phyloP scores from a whole-genome alignment of 371 early-diverging fungal species.

The Neoconidiobolus thromboides region DNA sequence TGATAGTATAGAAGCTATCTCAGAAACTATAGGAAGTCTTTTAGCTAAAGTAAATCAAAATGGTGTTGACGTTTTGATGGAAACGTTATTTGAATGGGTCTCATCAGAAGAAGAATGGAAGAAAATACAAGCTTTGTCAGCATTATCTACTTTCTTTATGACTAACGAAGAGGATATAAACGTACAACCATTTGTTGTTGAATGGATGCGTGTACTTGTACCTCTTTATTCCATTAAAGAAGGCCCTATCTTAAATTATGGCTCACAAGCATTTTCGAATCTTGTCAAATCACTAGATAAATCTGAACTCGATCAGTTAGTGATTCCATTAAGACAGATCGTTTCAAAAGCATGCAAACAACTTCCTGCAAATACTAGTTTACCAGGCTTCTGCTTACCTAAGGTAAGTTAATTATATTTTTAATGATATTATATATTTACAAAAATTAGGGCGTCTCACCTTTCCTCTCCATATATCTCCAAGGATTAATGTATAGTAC shows the following conservation, averaged over 20 bases:
- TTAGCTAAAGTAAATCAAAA: slow-evolving; percentile 51
- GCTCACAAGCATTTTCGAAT: slow-evolving; percentile 62
- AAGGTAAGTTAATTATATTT: slow-evolving; percentile 34
- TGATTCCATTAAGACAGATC: slow-evolving; percentile 45
- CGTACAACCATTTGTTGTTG: slow-evolving; percentile 45
- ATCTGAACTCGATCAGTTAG: slow-evolving; percentile 68
- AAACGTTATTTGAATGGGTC: slow-evolving; percentile 42
- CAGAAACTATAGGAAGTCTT: slow-evolving; percentile 39
- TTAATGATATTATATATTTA: too few relatives aligned
- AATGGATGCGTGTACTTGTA: slow-evolving; percentile 66
- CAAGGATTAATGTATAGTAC: slow-evolving; percentile 86
- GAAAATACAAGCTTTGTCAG: slow-evolving; percentile 34
- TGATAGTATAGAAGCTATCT: slow-evolving; percentile 42
- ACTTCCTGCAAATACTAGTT: slow-evolving; percentile 28
- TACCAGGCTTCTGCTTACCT: slow-evolving; percentile 78
- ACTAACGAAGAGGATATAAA: slow-evolving; percentile 13
- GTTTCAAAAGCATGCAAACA: slow-evolving; percentile 26
- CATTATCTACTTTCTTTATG: slow-evolving; percentile 15
- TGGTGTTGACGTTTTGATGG: slow-evolving; percentile 49
- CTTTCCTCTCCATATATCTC: slow-evolving; percentile 75
- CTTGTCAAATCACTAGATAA: slow-evolving; percentile 61
- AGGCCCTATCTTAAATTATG: slow-evolving; percentile 35
- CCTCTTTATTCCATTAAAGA: slow-evolving; percentile 38
- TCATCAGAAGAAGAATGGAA: slow-evolving; percentile 27
- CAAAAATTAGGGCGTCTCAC: slow-evolving; percentile 22